Base-by-base conservation (phyloP, 2,329 filamentous ascomycete species). In the Volutella citrinella region DNA sequence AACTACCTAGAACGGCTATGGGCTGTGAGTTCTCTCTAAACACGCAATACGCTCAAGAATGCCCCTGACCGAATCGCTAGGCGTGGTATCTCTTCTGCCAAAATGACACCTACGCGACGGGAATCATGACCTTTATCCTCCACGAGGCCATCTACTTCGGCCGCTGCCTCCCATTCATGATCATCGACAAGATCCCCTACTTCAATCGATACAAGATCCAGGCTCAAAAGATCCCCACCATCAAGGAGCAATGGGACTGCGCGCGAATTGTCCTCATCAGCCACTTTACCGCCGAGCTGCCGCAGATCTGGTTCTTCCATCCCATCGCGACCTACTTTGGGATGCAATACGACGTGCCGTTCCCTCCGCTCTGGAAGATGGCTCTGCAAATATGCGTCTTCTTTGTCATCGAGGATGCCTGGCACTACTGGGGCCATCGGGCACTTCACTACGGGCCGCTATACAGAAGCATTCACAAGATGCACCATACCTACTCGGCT, bases 71-170 rank as follows among this genome's bases (percentile, higher is more conserved):
- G n/a, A n/a, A n/a, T 13, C 8, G n/a, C 19, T 30, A 80, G 65
- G 82, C 89, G 24, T 97, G 89, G 91, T 98, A 98, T 64, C 78
- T 91, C n/a, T 98, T 82, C 76, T 95, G 97, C 84, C 87, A 95
- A 64, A 98, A 98, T 63, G 93, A 98, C 68, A 83, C 86, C 34
- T 80, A 98, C 43, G 93, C 93, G 40, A 98, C 93, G 5, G 93
- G 93, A 42, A 93, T 98, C 70, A 84, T 97, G 86, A 95, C 88
- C 55, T 98, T 98, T 64, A 67, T 84, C 51, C 87, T 97, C 79
- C 93, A 98, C 72, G 93, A 98, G 66, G 35, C 80, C 24, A 77
- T 98, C 55, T 98, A 98, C 73, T 98, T 97, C 57, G 93, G 93
- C 52, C 82, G 93, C 49, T 85, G 71, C 54, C 59, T 97, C 40